Conservation (phyloP, 768 basidiomycete species). For the Mycena pura region DNA sequence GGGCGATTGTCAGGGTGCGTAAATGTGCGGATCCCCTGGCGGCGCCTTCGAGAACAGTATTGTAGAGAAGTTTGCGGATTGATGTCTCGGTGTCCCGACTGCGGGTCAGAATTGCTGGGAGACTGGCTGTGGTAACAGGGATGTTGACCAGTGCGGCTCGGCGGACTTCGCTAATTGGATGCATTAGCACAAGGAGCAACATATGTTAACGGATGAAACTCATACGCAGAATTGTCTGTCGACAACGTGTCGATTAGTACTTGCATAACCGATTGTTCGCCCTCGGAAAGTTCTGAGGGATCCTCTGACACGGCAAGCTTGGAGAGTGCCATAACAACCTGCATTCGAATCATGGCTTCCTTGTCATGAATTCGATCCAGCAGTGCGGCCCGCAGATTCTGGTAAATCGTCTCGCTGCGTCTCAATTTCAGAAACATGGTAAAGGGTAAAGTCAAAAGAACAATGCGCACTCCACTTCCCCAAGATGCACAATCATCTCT, state of each 20-base stretch:
- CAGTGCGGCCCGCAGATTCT: slow-evolving; percentile 62
- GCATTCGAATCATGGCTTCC: slow-evolving; percentile 76
- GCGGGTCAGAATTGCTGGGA: slow-evolving; percentile 74
- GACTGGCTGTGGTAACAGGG: slow-evolving; percentile 57
- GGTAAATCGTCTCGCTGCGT: slow-evolving; percentile 78
- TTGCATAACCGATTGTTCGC: slow-evolving; percentile 59
- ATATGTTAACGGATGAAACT: slow-evolving; percentile 7
- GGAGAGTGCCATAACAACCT: slow-evolving; percentile 80
- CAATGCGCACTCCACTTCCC: slow-evolving; percentile 79
- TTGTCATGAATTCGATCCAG: slow-evolving; percentile 81
- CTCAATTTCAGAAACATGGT: background rate
- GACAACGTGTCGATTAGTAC: slow-evolving; percentile 71
- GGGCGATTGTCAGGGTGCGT: slow-evolving; percentile 66
- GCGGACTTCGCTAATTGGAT: slow-evolving; percentile 77
- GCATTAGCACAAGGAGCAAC: background rate
- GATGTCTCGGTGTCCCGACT: slow-evolving; percentile 80
- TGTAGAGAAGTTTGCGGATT: slow-evolving; percentile 78
- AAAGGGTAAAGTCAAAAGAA: slow-evolving; percentile 2
- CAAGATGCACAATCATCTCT: slow-evolving; percentile 80
- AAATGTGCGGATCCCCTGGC: slow-evolving; percentile 67
- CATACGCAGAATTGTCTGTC: slow-evolving; percentile 81
- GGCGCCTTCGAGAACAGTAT: slow-evolving; percentile 51
- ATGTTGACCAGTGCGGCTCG: slow-evolving; percentile 78
- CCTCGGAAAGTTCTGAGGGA: slow-evolving; percentile 54
- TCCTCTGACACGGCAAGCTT: slow-evolving; percentile 80